Base-by-base conservation (phyloP, 768 basidiomycete genomes). In the Lactarius sp. region DNA sequence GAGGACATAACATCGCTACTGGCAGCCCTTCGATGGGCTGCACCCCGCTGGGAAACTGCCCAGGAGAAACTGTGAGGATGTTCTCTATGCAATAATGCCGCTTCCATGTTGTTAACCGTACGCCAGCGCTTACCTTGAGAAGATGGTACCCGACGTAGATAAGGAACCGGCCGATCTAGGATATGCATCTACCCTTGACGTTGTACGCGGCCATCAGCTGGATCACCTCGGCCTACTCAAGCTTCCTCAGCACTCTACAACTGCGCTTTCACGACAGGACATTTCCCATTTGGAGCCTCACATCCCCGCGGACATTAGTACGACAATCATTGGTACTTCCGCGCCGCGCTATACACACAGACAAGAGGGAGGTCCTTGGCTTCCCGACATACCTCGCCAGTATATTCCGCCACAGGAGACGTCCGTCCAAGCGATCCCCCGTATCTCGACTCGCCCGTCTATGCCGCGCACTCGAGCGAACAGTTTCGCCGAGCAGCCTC, bases 11-110 rank as follows among this genome's bases (percentile, higher is more conserved):
- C 57, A 4, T 55, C 41, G 27, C 52, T 68, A 12, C 31, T 68
- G 18, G 36, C 41, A 9, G 59, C 62, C n/a, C 37, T 68, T n/a
- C 56, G 57, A 52, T 67, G 68, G 66, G 68, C 66, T 0, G 56
- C 42, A 13, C 59, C 66, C 7, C 56, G 68, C 31, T 68, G 68
- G 68, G 68, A 68, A 42, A 64, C 52, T 0, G 68, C 66, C 1
- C 56, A 62, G 34, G 64, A 66, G 14, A 60, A 9, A 41, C 16
- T 68, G 66, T 67, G 47, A 52, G 62, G 6, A 9, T 6, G 10
- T 50, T 34, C 39, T 4, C 44, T 27, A 27, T 22, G 18, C 18
- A 2, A 27, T 6, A 14, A 51, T 31, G 20, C 22, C 2, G 5
- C n/a, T 14, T 12, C 16, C 34, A 3, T 56, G 52, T 50, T 44